Percentiles rank a stretch among this genome's conserved stretches.
phyloP scores from a whole-genome alignment of 2,329 filamentous ascomycete species.

The Gliomastix tumulicola region DNA sequence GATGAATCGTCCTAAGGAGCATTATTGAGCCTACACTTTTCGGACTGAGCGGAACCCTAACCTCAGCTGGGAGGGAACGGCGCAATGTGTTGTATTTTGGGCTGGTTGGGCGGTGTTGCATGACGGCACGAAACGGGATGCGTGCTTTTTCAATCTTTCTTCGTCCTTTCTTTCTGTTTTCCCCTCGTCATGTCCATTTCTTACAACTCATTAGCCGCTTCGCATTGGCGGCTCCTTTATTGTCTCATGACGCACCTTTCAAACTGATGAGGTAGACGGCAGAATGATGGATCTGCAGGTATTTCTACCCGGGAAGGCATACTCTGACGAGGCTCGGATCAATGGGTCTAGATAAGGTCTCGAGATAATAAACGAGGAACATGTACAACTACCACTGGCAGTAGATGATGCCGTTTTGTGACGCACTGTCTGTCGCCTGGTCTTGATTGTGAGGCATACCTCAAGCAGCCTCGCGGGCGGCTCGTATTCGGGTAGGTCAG shows the following conservation, averaged over 20 bases:
- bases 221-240: too few species aligned
- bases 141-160: conserved; percentile 25
- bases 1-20: conserved; percentile 12
- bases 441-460: too few species aligned
- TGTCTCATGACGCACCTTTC: too few species aligned
- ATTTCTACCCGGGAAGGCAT: conserved; percentile 8
- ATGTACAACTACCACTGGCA: conserved; percentile 24
- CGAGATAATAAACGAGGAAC: conserved; percentile 16
- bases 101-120: conserved; percentile 32
- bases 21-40: too few species aligned
- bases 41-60: too few species aligned
- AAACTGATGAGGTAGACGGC: conserved; percentile 21
- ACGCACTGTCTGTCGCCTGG: too few species aligned
- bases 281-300: conserved; percentile 15
- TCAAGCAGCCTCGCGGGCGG: too few species aligned
- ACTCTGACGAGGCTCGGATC: conserved; percentile 14
- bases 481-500: too few species aligned
- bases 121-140: conserved; percentile 30
- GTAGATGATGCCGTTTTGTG: too few species aligned
- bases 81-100: conserved; percentile 25
- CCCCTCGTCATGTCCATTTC: too few species aligned
- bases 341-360: conserved; percentile 11
- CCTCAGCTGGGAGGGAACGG: too few species aligned
- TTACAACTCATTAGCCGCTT: too few species aligned
- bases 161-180: conserved; percentile 5